Evolutionary conservation across 2,329 filamentous ascomycete genomes (phyloP).

Genomic region (Cercospora citrullina): DNA sequence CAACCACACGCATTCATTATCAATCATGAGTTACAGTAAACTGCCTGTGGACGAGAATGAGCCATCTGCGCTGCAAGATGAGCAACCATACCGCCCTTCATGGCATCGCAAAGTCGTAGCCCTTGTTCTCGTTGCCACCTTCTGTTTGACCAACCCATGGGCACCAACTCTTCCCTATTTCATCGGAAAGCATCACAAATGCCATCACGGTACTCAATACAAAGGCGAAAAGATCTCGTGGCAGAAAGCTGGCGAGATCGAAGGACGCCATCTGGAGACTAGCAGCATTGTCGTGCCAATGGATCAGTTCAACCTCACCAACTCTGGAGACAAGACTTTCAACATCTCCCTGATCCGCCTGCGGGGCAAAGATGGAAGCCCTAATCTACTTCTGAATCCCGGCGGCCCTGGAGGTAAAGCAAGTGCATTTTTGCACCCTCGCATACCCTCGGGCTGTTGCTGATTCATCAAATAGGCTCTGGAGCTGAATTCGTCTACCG

Average conservation of each 20-base stretch:
- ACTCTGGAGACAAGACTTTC: slow-evolving; percentile 28
- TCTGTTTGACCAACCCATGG: slow-evolving; percentile 3
- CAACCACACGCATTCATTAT: neutral
- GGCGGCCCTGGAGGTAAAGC: slow-evolving; percentile 13
- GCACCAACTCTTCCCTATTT: neutral
- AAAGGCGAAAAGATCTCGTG: slow-evolving; percentile 28
- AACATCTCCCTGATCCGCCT: slow-evolving; percentile 25
- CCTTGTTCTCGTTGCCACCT: neutral
- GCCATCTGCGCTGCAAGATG: neutral
- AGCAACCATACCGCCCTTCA: neutral
- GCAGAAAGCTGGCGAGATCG: slow-evolving; percentile 26
- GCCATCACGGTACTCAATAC: slow-evolving; percentile 7
- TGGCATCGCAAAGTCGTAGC: slow-evolving; percentile 2
- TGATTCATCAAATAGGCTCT: slow-evolving; percentile 15
- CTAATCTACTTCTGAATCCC: slow-evolving; percentile 25
- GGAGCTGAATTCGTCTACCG: slow-evolving; percentile 29
- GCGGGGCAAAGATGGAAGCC: slow-evolving; percentile 22
- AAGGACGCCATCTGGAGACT: slow-evolving; percentile 23
- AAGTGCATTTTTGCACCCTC: neutral
- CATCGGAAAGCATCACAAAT: neutral
- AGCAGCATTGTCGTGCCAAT: slow-evolving; percentile 26
- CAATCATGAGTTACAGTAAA: neutral
- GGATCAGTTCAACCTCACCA: slow-evolving; percentile 29
- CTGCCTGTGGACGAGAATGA: neutral
- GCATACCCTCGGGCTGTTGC: neutral